These are phyloP conservation scores for Paramarasmius palmivorus DNA, from an alignment of 1,284 basidiomycete genomes.

Conservation along the genomic window DNA sequence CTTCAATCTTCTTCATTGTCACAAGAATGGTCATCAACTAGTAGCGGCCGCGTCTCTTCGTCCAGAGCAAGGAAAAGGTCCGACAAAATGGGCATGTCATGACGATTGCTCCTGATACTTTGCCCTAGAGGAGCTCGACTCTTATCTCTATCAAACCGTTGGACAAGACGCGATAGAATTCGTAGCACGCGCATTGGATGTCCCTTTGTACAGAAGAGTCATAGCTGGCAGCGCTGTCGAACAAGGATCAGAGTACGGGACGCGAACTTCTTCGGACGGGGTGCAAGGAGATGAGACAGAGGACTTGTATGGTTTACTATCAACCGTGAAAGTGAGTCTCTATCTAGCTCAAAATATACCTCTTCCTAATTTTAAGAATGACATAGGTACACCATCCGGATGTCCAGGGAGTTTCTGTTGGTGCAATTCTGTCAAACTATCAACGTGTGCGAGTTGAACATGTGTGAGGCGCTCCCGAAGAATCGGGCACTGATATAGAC, in stretches of 20 bases:
- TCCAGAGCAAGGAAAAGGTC: slow-evolving; percentile 85
- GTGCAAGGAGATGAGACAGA: slow-evolving; percentile 92
- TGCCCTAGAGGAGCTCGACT: slow-evolving; percentile 91
- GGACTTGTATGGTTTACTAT: slow-evolving; percentile 83
- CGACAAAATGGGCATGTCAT: slow-evolving; percentile 22
- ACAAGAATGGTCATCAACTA: slow-evolving; percentile 85
- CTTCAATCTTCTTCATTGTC: slow-evolving; percentile 92
- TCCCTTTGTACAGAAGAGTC: slow-evolving; percentile 83
- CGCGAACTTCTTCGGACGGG: slow-evolving; percentile 52
- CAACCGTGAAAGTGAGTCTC: slow-evolving; percentile 69
- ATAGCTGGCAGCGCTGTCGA: slow-evolving; percentile 86
- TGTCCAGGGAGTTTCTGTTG: slow-evolving; percentile 87
- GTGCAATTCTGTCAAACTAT: slow-evolving; percentile 97
- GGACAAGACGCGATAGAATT: slow-evolving; percentile 93
- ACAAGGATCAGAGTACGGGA: slow-evolving; percentile 85
- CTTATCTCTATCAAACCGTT: slow-evolving; percentile 98
- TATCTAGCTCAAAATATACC: neutral
- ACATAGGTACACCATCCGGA: slow-evolving; percentile 77
- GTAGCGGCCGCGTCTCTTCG: slow-evolving; percentile 89
- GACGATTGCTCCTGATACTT: slow-evolving; percentile 17
- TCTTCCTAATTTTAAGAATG: slow-evolving; percentile 12
- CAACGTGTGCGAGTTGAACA: slow-evolving; percentile 97
- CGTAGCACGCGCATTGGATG: slow-evolving; percentile 82
- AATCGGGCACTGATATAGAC: too few relatives aligned
- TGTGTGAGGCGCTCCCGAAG: slow-evolving; percentile 62